phyloP scores from a whole-genome alignment of 192 early-diverging fungal species.

The Coemansia sp. region DNA sequence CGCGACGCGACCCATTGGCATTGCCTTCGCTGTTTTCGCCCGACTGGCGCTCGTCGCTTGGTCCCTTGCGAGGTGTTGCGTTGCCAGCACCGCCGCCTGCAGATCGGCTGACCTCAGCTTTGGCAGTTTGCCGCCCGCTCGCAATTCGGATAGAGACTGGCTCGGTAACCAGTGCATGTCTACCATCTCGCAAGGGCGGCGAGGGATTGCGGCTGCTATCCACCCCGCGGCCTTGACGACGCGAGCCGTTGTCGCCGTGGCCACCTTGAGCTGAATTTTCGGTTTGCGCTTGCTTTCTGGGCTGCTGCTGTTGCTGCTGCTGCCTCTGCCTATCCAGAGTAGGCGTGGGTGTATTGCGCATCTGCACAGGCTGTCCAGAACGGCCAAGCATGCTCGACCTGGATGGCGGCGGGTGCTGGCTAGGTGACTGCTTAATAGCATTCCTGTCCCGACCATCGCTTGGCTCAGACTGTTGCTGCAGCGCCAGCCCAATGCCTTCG shows the following conservation, averaged over 20 bases:
- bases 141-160: not conserved
- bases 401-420: too few species aligned
- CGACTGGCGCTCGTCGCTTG: not conserved
- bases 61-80: constrained; percentile 11
- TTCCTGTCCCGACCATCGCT: not conserved
- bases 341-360: not conserved
- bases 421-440: too few species aligned
- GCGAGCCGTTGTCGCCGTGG: constrained; percentile 5
- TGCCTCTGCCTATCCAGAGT: not conserved
- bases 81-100: not conserved
- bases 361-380: not conserved
- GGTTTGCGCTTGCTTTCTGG: constrained; percentile 1
- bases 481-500: constrained; percentile 5
- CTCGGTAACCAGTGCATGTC: not conserved
- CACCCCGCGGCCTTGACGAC: constrained; percentile 12
- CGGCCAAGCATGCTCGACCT: not conserved
- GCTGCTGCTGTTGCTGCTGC: constrained; percentile 19
- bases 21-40: constrained; percentile 6
- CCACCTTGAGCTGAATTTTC: not conserved
- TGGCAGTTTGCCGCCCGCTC: constrained; percentile 13
- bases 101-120: not conserved
- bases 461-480: constrained; percentile 2
- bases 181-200: not conserved
- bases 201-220: constrained; percentile 1
- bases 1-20: constrained; percentile 15